These are phyloP conservation scores for Erysimum cheiranthoides DNA, from an alignment of 345 rosid species.

Conservation along the genomic window DNA sequence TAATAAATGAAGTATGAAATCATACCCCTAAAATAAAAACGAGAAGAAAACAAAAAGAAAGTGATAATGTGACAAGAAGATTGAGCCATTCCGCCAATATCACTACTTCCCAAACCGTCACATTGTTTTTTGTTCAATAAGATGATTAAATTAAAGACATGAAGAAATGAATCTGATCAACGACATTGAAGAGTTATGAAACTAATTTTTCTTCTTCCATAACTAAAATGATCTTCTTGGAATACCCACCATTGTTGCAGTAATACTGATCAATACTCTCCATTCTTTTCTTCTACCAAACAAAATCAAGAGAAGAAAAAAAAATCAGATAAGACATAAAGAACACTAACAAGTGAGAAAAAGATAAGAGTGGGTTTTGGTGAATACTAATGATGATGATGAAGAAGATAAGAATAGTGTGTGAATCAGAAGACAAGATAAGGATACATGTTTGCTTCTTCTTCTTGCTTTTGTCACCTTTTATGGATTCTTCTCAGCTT, in stretches of 20 bases:
- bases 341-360: slow-evolving; percentile 2
- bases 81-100: slow-evolving; percentile 47
- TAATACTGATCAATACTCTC: slow-evolving; percentile 5
- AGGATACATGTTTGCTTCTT: slow-evolving; percentile 17
- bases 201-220: slow-evolving; percentile 13
- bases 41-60: neutral
- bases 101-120: slow-evolving; percentile 39
- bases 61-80: slow-evolving; percentile 34
- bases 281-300: slow-evolving; percentile 22
- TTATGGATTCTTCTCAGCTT: slow-evolving; percentile 38
- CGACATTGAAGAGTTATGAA: neutral
- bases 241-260: slow-evolving; percentile 26
- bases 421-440: slow-evolving; percentile 12
- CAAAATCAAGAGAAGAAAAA: neutral
- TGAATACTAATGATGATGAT: neutral
- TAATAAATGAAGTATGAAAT: slow-evolving; percentile 5
- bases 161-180: slow-evolving; percentile 22
- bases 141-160: slow-evolving; percentile 4
- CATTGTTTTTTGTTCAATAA: neutral
- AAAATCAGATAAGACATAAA: neutral
- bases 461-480: slow-evolving; percentile 22
- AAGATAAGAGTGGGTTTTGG: slow-evolving; percentile 11
- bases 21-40: neutral
- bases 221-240: slow-evolving; percentile 17
- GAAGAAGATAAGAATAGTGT: slow-evolving; percentile 17